These are phyloP conservation scores for Exophiala oligosperma DNA, from an alignment of 2,329 filamentous ascomycete species.

Conservation along the genomic window DNA sequence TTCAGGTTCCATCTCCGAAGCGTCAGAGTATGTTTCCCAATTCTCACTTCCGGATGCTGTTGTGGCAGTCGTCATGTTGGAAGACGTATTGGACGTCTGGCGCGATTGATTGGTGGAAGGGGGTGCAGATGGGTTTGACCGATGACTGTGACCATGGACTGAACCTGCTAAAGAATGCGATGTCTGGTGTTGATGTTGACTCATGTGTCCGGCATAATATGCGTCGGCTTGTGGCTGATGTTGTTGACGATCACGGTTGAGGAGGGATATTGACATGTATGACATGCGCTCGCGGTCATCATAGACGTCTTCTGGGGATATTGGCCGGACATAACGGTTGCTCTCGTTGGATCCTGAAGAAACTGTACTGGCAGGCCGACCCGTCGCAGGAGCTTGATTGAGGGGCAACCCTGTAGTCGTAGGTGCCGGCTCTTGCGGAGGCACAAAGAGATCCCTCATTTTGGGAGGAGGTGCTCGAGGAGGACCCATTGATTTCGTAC, in stretches of 20 bases:
- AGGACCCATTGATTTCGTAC: slow-evolving; percentile 50
- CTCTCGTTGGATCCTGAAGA: slow-evolving; percentile 43
- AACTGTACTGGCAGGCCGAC: slow-evolving; percentile 54
- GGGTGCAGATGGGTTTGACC: slow-evolving; percentile 27
- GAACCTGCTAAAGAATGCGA: slow-evolving; percentile 40
- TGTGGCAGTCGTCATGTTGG: slow-evolving; percentile 42
- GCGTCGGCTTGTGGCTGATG: slow-evolving; percentile 28
- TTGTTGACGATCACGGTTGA: slow-evolving; percentile 37
- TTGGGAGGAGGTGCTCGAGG: slow-evolving; percentile 78
- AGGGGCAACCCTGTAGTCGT: slow-evolving; percentile 33
- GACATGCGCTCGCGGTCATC: slow-evolving; percentile 62
- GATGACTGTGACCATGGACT: slow-evolving; percentile 25
- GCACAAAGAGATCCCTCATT: slow-evolving; percentile 78
- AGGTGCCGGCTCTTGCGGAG: slow-evolving; percentile 44
- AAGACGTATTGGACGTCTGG: slow-evolving; percentile 72
- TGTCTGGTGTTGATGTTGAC: slow-evolving; percentile 37
- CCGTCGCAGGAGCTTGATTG: slow-evolving; percentile 28
- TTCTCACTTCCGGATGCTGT: slow-evolving; percentile 86
- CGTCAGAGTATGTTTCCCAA: slow-evolving; percentile 95
- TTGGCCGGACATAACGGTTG: slow-evolving; percentile 50
- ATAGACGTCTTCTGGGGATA: slow-evolving; percentile 80
- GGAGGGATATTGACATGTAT: slow-evolving; percentile 46
- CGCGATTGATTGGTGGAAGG: slow-evolving; percentile 45
- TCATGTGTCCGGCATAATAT: slow-evolving; percentile 40
- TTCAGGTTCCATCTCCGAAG: slow-evolving; percentile 72